Evolutionary conservation across 73 alveolate genomes (phyloP), one percentile per base, ranked within the genome.

Genomic region (Breviolum minutum): DNA sequence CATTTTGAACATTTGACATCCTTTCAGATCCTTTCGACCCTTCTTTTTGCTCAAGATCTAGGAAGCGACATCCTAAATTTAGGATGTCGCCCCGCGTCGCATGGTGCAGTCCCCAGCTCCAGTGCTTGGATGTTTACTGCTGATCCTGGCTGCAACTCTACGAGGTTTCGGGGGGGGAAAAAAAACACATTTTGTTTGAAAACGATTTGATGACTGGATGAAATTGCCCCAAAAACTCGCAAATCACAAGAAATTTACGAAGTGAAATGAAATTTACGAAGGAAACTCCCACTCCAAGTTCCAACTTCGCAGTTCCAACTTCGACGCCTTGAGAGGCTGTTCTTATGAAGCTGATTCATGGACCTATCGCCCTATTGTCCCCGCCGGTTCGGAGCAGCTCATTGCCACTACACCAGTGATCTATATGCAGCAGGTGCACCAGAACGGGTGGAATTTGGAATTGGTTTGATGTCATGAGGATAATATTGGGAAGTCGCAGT

Each of bases 391-490:
- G 48, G 94, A 63, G 32, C 16, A 6, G 62, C 94, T 63, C 74
- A 86, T 86, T 27, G 80, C 63, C 76, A 86, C 94, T 7, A 86
- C 94, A 16, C 94, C 94, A 79, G 80, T 63, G 80, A 86, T 86
- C 94, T 61, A 61, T 30, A 27, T 86, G 94, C 94, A 86, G 48
- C 77, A 86, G 94, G 94, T 29, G 86, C 8, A 48, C 60, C 1
- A 17, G 8, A 73, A 30, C 54, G 27, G 14, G 22, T 40, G 54
- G 54, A 40, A 40, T 40, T 40, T 40, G 54, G 3, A 40, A 2
- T 40, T 40, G 54, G 54, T 40, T 40, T 40, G 54, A 40, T 40
- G 54, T 40, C 54, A 40, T 40, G 54, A 40, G 54, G 54, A 40
- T n/a, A n/a, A n/a, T n/a, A n/a, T 40, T 40, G 3, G 54, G 54